Evolutionary conservation across 257 asterid species (phyloP).

Genomic region (Oldenlandia corymbosa): DNA sequence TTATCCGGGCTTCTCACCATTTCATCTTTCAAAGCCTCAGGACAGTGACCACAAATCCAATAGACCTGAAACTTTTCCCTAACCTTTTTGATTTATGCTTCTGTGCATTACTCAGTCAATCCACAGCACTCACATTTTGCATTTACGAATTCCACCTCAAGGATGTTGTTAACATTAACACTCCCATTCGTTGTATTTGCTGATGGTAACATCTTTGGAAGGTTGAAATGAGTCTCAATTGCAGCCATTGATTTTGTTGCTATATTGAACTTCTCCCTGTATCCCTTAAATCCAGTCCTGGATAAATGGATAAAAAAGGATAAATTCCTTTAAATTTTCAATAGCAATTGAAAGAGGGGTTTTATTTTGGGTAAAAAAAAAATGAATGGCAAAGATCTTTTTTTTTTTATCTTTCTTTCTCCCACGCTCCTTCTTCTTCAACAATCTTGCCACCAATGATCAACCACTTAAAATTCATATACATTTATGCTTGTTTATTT

Average conservation of each 20-base stretch:
- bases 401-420: conserved; percentile 62
- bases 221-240: conserved; percentile 17
- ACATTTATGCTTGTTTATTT: conserved; percentile 52
- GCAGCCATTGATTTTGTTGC: conserved; percentile 10
- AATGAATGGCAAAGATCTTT: no score
- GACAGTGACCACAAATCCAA: conserved; percentile 90
- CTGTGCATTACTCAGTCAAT: conserved; percentile 77
- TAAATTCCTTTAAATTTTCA: no score
- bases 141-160: conserved; percentile 47
- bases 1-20: conserved; percentile 37
- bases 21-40: conserved; percentile 83
- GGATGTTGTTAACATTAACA: no score
- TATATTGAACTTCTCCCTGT: background rate
- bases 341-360: no score
- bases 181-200: conserved; percentile 5
- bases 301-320: no score
- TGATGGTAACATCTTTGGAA: conserved; percentile 1
- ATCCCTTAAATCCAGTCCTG: conserved; percentile 7
- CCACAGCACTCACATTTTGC: conserved; percentile 79
- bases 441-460: conserved; percentile 79
- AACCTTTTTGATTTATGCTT: conserved; percentile 49
- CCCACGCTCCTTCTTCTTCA: conserved; percentile 85
- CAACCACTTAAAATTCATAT: conserved; percentile 62
- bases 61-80: conserved; percentile 55
- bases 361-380: background rate